Conservation (phyloP, 208 protist genomes). For the Trypanosoma conorhini region DNA sequence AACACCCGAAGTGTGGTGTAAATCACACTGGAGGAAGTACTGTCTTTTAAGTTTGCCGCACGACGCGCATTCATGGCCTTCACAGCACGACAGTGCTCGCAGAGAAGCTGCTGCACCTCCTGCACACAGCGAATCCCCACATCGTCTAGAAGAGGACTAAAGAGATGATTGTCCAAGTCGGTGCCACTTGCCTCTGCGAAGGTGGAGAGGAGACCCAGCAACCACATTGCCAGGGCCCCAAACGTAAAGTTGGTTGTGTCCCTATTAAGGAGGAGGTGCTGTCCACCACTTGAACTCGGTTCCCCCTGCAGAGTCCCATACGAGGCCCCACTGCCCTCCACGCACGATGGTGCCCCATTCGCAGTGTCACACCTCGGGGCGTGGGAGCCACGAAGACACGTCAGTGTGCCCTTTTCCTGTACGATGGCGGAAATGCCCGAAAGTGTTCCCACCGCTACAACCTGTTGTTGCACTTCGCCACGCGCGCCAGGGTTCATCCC, state of each 20-base stretch:
- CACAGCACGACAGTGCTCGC: conserved; percentile 76
- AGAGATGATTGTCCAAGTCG: conserved; percentile 42
- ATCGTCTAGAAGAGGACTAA: conserved; percentile 79
- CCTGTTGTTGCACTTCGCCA: conserved; percentile 1
- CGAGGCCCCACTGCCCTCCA: background rate
- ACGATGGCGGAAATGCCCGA: background rate
- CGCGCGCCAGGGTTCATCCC: background rate
- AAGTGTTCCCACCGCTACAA: conserved; percentile 15
- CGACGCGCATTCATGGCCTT: conserved; percentile 65
- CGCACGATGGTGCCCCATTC: background rate
- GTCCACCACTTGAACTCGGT: background rate
- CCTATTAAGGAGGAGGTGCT: conserved; percentile 1
- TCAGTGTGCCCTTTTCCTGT: background rate
- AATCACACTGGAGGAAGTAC: conserved; percentile 54
- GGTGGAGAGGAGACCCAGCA: conserved; percentile 58
- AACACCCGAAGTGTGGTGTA: conserved; percentile 60
- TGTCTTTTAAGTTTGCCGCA: conserved; percentile 52
- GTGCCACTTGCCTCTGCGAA: conserved; percentile 50
- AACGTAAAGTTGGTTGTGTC: conserved; percentile 30
- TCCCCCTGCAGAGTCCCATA: background rate
- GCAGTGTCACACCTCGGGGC: background rate
- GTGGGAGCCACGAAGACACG: background rate
- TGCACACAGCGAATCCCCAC: conserved; percentile 66
- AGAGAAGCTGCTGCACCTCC: conserved; percentile 57
- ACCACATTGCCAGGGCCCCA: conserved; percentile 43